Evolutionary conservation across 257 asterid genomes (phyloP), one percentile per base, ranked within the genome.

Genomic region (Rubia yunnanensis): DNA sequence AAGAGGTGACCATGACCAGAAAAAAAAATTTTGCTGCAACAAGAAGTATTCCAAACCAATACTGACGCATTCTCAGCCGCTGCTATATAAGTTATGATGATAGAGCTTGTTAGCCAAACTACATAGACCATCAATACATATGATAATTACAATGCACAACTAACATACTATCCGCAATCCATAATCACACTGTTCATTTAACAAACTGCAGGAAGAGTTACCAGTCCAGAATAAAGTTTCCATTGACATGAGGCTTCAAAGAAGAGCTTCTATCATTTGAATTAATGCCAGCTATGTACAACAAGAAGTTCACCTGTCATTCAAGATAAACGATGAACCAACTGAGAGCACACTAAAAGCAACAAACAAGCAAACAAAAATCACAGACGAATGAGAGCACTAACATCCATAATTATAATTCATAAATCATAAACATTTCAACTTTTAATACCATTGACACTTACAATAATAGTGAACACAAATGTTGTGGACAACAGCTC

Each of bases 171-270:
- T 23, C 20, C 18, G 7, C 41, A 31, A 34, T 6, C 10, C 5
- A 35, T 49, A 24, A 62, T 11, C 27, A 44, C 20, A 41, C 11
- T 31, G 36, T 11, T 52, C 22, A 4, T 20, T 60, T 38, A 68
- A 3, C 20, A 60, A 24, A 14, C 8, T 41, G 35, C 28, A 50
- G 57, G 41, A 23, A 11, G 60, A 64, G n/a, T 77, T 87, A 90
- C 99, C 95, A 88, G 82, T 90, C 99, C 56, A 83, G 86, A 73
- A 94, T 86, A 53, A 90, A 75, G 83, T 86, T 86, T 73, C 97
- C 95, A 5, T 85, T 79, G 74, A 84, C 73, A 60, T 82, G 95
- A 74, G 95, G 88, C 84, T 86, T 90, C 71, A 88, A 73, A 24
- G 99, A 94, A 70, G 99, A 94, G 83, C 86, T 86, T 70, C 71